Base-by-base conservation (phyloP, 305 asterid species). In the Fraxinus latifolia region DNA sequence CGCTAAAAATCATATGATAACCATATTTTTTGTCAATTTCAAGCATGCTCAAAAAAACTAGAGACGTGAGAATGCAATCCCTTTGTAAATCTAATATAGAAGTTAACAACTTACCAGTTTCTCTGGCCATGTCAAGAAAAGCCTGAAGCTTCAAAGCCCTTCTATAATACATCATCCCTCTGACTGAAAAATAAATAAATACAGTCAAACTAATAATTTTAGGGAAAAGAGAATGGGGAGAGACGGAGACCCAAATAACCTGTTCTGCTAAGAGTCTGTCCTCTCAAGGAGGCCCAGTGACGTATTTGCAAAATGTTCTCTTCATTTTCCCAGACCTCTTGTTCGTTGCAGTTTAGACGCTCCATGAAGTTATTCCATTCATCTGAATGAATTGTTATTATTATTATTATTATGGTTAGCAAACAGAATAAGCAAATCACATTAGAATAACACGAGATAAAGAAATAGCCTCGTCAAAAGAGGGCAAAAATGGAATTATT, bases 91-190 rank as follows among this genome's bases (percentile, higher is more conserved):
- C 68, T 58, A 58, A 85, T 47, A 70, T 37, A 23, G 27, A 55
- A 55, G 25, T 55, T 55, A 55, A 55, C 23, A 55, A 12, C 65
- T 77, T 87, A 94, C 99, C 98, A 32, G 83, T 87, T 91, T 93
- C 98, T 17, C 91, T 81, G 78, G 99, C 99, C 98, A 94, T 93
- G 89, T 96, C 99, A 78, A 96, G 98, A 85, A 92, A 96, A 79
- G 98, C 98, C 90, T 93, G 99, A 92, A 96, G 98, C 90, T 91
- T 95, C 88, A 96, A 89, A 37, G 99, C 99, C 90, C 98, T 95
- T 89, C 98, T 85, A 80, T 96, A 96, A 83, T 96, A 96, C 99
- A 96, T 95, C 99, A 96, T 96, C 77, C 99, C 99, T 88, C 98
- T 90, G 55, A 96, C 99, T 96, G 98, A 88, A 89, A 47, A 80